phyloP scores from a whole-genome alignment of 345 rosid genomes.

The Euphorbia tirucalli region DNA sequence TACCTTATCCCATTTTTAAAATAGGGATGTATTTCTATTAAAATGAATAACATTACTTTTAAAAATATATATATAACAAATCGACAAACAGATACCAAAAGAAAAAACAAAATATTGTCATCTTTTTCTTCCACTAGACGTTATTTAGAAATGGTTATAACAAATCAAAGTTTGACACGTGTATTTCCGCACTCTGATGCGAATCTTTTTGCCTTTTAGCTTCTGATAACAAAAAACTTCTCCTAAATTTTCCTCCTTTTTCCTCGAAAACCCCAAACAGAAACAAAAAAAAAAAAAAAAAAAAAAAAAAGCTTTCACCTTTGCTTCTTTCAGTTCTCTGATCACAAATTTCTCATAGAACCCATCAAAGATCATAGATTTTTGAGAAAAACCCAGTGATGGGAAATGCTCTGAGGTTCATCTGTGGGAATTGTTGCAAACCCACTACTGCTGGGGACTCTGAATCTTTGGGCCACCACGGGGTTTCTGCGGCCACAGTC shows the following conservation, averaged over 20 bases:
- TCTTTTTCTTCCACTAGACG: neutral
- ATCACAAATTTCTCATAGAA: neutral
- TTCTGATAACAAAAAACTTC: neutral
- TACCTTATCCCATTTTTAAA: too few species aligned
- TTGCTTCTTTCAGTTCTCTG: neutral
- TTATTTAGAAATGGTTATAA: neutral
- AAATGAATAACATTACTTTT: too few species aligned
- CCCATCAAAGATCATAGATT: neutral
- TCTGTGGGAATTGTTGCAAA: slow-evolving; percentile 43
- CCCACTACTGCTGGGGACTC: slow-evolving; percentile 43
- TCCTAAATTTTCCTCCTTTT: neutral
- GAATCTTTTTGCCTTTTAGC: neutral
- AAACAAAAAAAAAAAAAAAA: too few species aligned
- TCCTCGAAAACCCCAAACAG: neutral
- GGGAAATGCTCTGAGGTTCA: slow-evolving; percentile 38
- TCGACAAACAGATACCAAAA: too few species aligned
- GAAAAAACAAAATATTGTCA: too few species aligned
- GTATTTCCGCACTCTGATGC: too few species aligned
- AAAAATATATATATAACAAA: too few species aligned
- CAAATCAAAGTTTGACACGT: slow-evolving; percentile 3
- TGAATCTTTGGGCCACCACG: slow-evolving; percentile 40
- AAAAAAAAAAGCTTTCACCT: neutral
- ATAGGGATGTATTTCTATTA: too few species aligned
- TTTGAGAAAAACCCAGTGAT: neutral
- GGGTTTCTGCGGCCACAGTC: slow-evolving; percentile 50